These are phyloP conservation scores for Aegilops tauschii DNA, from an alignment of 176 grass and related monocot genomes.

Conservation along the genomic window DNA sequence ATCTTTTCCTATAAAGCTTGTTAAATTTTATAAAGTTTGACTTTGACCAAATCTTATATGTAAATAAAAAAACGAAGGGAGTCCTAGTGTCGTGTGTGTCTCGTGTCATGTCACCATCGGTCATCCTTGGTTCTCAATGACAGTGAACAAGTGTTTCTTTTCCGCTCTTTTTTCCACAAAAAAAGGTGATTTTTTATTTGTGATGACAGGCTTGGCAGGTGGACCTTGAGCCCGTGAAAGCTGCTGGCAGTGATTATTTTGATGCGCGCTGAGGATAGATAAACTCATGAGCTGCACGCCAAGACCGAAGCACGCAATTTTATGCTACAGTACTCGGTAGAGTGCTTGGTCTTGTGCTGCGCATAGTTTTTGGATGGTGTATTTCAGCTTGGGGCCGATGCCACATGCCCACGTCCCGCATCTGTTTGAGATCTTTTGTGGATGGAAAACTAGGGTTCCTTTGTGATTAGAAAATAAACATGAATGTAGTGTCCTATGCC, in stretches of 20 bases:
- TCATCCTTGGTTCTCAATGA: no score
- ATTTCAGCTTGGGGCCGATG: neutral
- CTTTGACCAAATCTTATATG: no score
- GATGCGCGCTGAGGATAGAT: neutral
- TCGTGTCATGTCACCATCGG: neutral
- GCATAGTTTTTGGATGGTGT: neutral
- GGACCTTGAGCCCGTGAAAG: constrained; percentile 13
- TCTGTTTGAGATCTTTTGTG: no score
- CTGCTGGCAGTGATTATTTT: constrained; percentile 19
- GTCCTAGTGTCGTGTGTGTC: neutral
- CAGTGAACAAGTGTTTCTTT: no score
- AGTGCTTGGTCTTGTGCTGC: constrained; percentile 25
- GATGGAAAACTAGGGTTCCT: no score
- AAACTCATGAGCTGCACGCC: constrained; percentile 19
- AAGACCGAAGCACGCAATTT: constrained; percentile 14
- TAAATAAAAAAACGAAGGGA: no score
- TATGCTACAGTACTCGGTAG: neutral
- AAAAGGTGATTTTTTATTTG: no score
- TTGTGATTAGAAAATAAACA: no score
- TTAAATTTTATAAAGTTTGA: no score
- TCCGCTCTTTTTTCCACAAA: no score
- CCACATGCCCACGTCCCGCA: neutral
- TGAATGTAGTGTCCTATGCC: no score
- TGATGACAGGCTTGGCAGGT: neutral
- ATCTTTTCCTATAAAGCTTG: no score